Conservation (phyloP, 2,329 filamentous ascomycete species). For the Ophiostoma novo-ulmi region DNA sequence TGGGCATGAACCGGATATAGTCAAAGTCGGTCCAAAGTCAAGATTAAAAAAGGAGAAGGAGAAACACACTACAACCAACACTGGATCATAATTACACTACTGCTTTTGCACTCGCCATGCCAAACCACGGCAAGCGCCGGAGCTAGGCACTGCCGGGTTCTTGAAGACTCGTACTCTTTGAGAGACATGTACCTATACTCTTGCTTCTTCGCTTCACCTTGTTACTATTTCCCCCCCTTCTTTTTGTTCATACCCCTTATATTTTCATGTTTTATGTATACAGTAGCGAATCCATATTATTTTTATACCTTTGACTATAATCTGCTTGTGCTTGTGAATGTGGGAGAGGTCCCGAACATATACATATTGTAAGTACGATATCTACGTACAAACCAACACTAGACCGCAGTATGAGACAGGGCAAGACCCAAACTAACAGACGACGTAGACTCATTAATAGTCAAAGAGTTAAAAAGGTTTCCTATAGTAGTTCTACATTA, state of each 20-base stretch:
- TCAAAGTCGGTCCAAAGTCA: not conserved
- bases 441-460: too few species aligned
- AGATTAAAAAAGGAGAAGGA: not conserved
- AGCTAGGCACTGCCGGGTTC: not conserved
- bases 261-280: conserved; percentile 11
- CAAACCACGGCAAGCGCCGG: not conserved
- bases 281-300: conserved; percentile 13
- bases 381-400: too few species aligned
- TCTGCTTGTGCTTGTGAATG: not conserved
- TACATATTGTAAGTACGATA: too few species aligned
- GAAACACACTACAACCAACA: not conserved
- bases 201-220: not conserved
- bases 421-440: too few species aligned
- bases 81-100: not conserved
- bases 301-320: not conserved
- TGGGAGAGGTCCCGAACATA: not conserved
- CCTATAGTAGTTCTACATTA: not conserved
- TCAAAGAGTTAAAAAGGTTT: too few species aligned
- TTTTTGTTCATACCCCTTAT: conserved; percentile 19
- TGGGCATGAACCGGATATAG: conserved; percentile 53
- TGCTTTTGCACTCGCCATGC: not conserved
- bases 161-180: not conserved
- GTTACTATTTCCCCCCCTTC: not conserved
- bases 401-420: too few species aligned
- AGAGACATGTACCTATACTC: not conserved